A percentile compares a stretch with the other conserved stretches of the same genome.
Conservation (phyloP, 108 stramenopile species). For the Cyclostephanos invisitatus region DNA sequence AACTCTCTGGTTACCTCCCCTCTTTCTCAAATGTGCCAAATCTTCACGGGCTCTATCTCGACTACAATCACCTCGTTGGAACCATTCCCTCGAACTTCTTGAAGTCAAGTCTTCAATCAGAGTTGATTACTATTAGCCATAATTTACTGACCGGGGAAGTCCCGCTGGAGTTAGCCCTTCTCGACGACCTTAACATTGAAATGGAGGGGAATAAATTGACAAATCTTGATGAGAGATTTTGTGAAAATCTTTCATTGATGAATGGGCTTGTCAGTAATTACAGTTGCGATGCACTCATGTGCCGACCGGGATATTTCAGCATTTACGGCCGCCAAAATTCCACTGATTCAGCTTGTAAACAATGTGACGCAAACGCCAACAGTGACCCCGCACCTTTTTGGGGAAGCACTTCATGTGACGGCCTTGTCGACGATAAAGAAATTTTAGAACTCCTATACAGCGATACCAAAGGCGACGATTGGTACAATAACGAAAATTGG, state of each 20-base stretch:
- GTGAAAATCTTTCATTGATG: constrained; percentile 66
- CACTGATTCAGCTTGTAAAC: constrained; percentile 49
- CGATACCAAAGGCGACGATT: constrained; percentile 58
- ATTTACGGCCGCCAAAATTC: constrained; percentile 61
- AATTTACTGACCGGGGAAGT: constrained; percentile 57
- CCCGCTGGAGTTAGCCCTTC: constrained; percentile 45
- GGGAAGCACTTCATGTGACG: constrained; percentile 63
- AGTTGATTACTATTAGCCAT: constrained; percentile 48
- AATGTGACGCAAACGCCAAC: constrained; percentile 51
- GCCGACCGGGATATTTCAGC: constrained; percentile 65
- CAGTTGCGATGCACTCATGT: constrained; percentile 75
- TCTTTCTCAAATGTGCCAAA: constrained; percentile 59
- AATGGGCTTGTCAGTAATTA: constrained; percentile 56
- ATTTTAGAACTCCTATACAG: constrained; percentile 65
- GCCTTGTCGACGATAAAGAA: constrained; percentile 52
- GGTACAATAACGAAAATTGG: constrained; percentile 70
- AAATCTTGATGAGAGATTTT: constrained; percentile 58
- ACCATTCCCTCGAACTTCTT: constrained; percentile 39
- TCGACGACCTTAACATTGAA: constrained; percentile 68
- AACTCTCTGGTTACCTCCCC: constrained; percentile 60
- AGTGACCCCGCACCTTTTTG: constrained; percentile 54
- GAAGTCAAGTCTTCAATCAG: constrained; percentile 42
- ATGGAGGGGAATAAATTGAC: constrained; percentile 69
- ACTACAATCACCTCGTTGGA: constrained; percentile 59
- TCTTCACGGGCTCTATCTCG: constrained; percentile 61